Evolutionary conservation across 768 basidiomycete genomes (phyloP).

Genomic region (Mycena amicta): DNA sequence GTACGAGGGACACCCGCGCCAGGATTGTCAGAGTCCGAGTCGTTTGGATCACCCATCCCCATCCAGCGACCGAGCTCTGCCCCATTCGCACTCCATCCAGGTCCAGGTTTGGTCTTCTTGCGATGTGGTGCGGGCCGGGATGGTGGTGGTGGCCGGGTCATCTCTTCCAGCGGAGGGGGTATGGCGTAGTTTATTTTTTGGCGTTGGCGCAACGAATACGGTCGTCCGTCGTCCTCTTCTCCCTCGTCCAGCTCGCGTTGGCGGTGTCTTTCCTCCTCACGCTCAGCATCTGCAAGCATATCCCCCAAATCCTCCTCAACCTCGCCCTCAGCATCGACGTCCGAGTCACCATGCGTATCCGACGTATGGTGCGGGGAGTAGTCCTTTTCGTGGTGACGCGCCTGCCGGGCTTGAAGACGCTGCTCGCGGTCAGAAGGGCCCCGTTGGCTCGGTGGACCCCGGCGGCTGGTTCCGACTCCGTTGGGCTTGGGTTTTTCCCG

Average conservation of each 20-base stretch:
- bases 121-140: constrained; percentile 16
- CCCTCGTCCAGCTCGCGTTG: constrained; percentile 37
- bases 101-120: constrained; percentile 41
- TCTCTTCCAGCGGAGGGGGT: constrained; percentile 78
- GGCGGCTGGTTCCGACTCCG: too few species aligned
- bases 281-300: constrained; percentile 33
- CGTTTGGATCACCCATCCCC: constrained; percentile 65
- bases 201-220: constrained; percentile 69
- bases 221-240: constrained; percentile 50
- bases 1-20: constrained; percentile 37
- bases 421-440: constrained; percentile 24
- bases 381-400: constrained; percentile 45
- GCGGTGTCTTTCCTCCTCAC: constrained; percentile 42
- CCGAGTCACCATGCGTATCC: constrained; percentile 44
- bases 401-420: constrained; percentile 53
- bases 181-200: constrained; percentile 78
- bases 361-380: constrained; percentile 55
- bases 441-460: constrained; percentile 14
- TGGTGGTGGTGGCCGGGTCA: constrained; percentile 50
- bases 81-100: constrained; percentile 80
- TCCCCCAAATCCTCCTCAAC: constrained; percentile 38
- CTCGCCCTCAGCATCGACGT: constrained; percentile 35
- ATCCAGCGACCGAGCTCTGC: constrained; percentile 80
- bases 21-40: constrained; percentile 73
- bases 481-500: too few species aligned